phyloP scores from a whole-genome alignment of 495 filamentous ascomycete species.

The Endocarpon pusillum region DNA sequence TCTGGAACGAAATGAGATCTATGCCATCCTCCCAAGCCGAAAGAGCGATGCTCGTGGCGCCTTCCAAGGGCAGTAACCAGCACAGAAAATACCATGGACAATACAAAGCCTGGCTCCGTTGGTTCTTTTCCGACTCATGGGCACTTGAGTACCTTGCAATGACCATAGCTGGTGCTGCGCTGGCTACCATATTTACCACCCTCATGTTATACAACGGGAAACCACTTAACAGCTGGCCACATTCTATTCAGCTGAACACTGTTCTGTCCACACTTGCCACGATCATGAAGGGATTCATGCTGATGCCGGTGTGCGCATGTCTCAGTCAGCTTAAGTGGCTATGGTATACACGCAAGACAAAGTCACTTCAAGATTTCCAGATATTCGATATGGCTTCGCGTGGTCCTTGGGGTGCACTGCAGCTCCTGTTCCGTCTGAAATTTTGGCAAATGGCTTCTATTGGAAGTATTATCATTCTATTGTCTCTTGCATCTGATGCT shows the following conservation, averaged over 20 bases:
- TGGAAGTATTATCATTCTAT: slow-evolving; percentile 22
- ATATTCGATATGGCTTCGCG: slow-evolving; percentile 1
- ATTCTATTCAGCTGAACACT: slow-evolving; percentile 30
- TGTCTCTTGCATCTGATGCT: slow-evolving; percentile 23
- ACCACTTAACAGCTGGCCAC: slow-evolving; percentile 24
- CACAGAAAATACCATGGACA: too few relatives aligned
- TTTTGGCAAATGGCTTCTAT: slow-evolving; percentile 22
- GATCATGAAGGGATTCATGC: slow-evolving; percentile 25
- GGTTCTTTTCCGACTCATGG: slow-evolving; percentile 1
- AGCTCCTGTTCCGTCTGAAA: slow-evolving; percentile 1
- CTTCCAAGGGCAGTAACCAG: too few relatives aligned
- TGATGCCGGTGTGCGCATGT: slow-evolving; percentile 21
- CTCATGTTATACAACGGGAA: slow-evolving; percentile 22
- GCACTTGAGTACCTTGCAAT: neutral
- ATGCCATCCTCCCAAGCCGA: too few relatives aligned
- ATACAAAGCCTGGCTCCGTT: neutral
- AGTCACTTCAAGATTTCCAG: neutral
- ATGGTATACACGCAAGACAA: slow-evolving; percentile 19
- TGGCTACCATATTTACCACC: slow-evolving; percentile 17
- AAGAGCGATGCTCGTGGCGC: too few relatives aligned
- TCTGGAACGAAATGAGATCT: too few relatives aligned
- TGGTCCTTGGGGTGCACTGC: neutral
- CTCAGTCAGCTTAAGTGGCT: slow-evolving; percentile 33
- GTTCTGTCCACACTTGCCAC: slow-evolving; percentile 27
- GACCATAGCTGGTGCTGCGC: slow-evolving; percentile 11